phyloP scores from a whole-genome alignment of 257 asterid genomes.

The Lycium barbarum region DNA sequence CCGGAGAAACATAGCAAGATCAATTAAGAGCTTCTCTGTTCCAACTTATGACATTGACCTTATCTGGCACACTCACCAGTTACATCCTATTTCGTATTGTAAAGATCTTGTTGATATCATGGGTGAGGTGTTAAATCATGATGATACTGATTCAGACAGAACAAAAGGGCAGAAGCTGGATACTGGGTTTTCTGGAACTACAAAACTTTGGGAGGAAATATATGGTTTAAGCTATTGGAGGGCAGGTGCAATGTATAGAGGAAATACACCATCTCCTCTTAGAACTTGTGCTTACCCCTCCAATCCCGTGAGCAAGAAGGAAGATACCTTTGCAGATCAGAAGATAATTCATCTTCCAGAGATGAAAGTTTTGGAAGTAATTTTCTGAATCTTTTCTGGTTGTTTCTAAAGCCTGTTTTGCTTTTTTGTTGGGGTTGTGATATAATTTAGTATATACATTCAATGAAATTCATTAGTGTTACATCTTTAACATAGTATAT shows the following conservation, averaged over 20 bases:
- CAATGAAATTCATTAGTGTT: background rate
- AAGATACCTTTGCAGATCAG: slow-evolving; percentile 41
- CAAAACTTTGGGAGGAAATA: slow-evolving; percentile 77
- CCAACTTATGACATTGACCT: slow-evolving; percentile 98
- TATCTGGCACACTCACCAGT: slow-evolving; percentile 98
- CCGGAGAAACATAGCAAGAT: slow-evolving; percentile 77
- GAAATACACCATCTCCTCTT: slow-evolving; percentile 74
- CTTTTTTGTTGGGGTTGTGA: background rate
- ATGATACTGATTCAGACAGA: slow-evolving; percentile 95
- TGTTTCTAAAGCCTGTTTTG: slow-evolving; percentile 20
- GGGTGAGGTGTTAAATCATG: slow-evolving; percentile 87
- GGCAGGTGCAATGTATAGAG: slow-evolving; percentile 96
- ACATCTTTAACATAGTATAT: background rate
- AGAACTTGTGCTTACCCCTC: slow-evolving; percentile 57
- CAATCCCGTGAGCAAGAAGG: slow-evolving; percentile 44
- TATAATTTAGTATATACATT: background rate
- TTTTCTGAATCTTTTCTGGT: slow-evolving; percentile 34
- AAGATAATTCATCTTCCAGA: slow-evolving; percentile 51
- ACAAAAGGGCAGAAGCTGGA: slow-evolving; percentile 91
- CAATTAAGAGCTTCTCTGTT: slow-evolving; percentile 81
- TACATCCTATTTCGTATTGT: slow-evolving; percentile 83
- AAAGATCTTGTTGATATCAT: slow-evolving; percentile 70
- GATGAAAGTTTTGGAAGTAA: slow-evolving; percentile 68
- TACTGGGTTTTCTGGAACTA: slow-evolving; percentile 78
- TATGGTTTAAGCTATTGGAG: slow-evolving; percentile 90